A percentile compares a stretch with the other conserved stretches of the same genome.
phyloP scores from a whole-genome alignment of 495 filamentous ascomycete genomes.

The Aspergillus wentii region DNA sequence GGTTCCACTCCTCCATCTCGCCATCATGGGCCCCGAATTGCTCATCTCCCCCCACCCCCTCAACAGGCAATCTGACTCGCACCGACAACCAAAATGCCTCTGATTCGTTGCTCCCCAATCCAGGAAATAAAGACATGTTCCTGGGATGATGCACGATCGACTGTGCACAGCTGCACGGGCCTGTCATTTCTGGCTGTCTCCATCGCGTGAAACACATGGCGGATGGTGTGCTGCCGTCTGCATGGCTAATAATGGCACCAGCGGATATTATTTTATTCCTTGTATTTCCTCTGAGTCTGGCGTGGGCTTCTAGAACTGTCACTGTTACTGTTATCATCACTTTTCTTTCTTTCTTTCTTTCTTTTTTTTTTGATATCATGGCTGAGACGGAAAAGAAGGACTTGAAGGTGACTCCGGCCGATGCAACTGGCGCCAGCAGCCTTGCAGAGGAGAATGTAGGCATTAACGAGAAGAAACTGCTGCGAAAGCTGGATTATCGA shows the following conservation, averaged over 20 bases:
- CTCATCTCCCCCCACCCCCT: conserved; percentile 1
- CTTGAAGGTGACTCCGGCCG: not conserved
- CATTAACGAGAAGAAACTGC: conserved; percentile 56
- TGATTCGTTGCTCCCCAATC: not conserved
- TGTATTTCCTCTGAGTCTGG: not conserved
- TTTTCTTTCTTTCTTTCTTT: not conserved
- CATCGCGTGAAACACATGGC: conserved; percentile 1
- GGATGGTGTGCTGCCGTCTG: conserved; percentile 2
- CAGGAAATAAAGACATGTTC: not conserved
- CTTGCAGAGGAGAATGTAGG: conserved; percentile 15
- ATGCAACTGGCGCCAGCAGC: conserved; percentile 6
- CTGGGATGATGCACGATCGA: not conserved
- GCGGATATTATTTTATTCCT: not conserved
- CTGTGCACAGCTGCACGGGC: not conserved
- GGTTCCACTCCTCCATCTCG: too few relatives aligned
- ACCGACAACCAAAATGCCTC: too few relatives aligned
- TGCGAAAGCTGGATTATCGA: conserved; percentile 61
- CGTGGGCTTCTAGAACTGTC: too few relatives aligned
- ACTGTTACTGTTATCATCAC: too few relatives aligned
- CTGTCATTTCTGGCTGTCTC: too few relatives aligned
- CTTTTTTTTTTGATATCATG: conserved; percentile 1
- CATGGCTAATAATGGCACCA: not conserved
- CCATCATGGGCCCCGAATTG: conserved; percentile 7
- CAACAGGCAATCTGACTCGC: not conserved
- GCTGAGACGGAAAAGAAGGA: conserved; percentile 1